Percentiles rank a stretch among this genome's conserved stretches.
phyloP scores from a whole-genome alignment of 2,329 filamentous ascomycete genomes.

The Nemania sp. region DNA sequence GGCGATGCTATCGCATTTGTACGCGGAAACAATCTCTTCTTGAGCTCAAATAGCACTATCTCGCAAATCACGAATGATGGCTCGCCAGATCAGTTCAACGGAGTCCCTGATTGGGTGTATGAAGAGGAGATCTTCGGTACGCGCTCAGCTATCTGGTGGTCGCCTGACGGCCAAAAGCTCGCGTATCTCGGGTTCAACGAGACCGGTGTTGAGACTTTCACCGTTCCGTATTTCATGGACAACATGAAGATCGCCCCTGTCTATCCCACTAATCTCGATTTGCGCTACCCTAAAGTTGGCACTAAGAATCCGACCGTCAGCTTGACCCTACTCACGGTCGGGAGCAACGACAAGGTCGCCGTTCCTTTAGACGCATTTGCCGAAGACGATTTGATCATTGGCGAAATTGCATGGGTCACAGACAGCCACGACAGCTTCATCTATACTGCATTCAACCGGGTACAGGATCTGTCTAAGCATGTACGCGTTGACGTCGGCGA shows the following conservation, averaged over 20 bases:
- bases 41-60: conserved; percentile 58
- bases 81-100: conserved; percentile 64
- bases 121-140: conserved; percentile 61
- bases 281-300: conserved; percentile 71
- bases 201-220: conserved; percentile 68
- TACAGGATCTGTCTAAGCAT: conserved; percentile 66
- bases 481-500: conserved; percentile 59
- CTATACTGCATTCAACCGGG: conserved; percentile 69
- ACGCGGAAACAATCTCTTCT: conserved; percentile 65
- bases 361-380: conserved; percentile 61
- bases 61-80: conserved; percentile 63
- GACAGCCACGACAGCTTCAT: conserved; percentile 62
- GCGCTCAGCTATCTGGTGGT: conserved; percentile 58
- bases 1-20: conserved; percentile 68
- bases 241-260: conserved; percentile 57
- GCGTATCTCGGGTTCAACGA: conserved; percentile 63
- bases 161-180: conserved; percentile 57
- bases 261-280: conserved; percentile 64
- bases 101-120: conserved; percentile 67
- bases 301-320: conserved; percentile 66
- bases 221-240: conserved; percentile 68
- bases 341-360: conserved; percentile 46
- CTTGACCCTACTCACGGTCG: conserved; percentile 61
- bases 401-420: conserved; percentile 70
- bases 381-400: conserved; percentile 64